phyloP scores from a whole-genome alignment of 2,329 filamentous ascomycete species.

The Penicillium crustosum region DNA sequence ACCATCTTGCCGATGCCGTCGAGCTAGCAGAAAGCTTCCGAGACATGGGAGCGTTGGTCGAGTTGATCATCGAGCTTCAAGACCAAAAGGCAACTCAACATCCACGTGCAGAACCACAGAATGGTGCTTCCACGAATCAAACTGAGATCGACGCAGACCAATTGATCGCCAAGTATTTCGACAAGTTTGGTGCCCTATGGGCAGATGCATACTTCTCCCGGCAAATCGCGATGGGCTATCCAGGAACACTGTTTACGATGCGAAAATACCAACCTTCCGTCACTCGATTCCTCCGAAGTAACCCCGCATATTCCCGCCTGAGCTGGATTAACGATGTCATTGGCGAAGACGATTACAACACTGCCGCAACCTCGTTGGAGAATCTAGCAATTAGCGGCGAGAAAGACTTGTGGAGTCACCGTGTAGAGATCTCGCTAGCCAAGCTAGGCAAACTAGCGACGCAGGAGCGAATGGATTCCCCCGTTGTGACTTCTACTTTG shows the following conservation, averaged over 20 bases:
- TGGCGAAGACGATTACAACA: conserved; percentile 70
- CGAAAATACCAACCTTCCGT: conserved; percentile 70
- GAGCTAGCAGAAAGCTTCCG: conserved; percentile 61
- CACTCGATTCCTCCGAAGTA: conserved; percentile 73
- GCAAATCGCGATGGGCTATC: conserved; percentile 66
- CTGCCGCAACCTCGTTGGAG: conserved; percentile 70
- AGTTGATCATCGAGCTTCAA: conserved; percentile 46
- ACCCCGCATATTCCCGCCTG: conserved; percentile 71
- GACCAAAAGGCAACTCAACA: conserved; percentile 34
- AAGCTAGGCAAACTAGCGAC: conserved; percentile 77
- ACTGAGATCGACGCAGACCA: conserved; percentile 37
- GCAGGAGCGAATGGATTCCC: conserved; percentile 35
- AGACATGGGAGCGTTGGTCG: conserved; percentile 63
- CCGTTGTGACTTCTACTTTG: conserved; percentile 36
- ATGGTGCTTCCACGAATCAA: conserved; percentile 16
- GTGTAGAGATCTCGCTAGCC: conserved; percentile 84
- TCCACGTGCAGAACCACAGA: conserved; percentile 15
- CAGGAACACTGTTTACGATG: conserved; percentile 66
- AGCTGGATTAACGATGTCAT: conserved; percentile 94
- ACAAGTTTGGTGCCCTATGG: conserved; percentile 53
- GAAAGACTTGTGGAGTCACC: conserved; percentile 84
- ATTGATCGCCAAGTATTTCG: conserved; percentile 49
- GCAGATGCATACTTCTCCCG: conserved; percentile 74
- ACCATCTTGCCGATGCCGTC: conserved; percentile 59
- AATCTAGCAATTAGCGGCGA: conserved; percentile 70